Percentiles rank a stretch among this genome's conserved stretches.
Evolutionary conservation across 2,329 filamentous ascomycete species (phyloP).

Genomic region (Colletotrichum euphorbiae): DNA sequence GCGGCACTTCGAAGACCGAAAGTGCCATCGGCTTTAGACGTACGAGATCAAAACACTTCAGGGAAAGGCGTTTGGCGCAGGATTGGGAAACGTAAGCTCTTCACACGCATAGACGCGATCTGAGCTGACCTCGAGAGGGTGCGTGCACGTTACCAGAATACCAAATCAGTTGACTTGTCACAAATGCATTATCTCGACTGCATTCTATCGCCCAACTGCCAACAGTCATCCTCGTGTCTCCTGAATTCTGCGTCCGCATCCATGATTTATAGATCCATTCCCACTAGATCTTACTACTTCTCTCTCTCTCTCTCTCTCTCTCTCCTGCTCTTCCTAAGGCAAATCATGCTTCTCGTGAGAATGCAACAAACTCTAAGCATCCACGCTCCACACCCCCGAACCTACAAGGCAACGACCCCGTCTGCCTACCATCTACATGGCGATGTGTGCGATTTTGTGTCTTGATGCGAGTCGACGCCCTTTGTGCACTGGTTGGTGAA

Average conservation of each 20-base stretch:
- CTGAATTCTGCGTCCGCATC: slow-evolving; percentile 29
- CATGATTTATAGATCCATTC: slow-evolving; percentile 30
- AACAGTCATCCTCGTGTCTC: slow-evolving; percentile 29
- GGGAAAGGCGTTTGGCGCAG: slow-evolving; percentile 32
- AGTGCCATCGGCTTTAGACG: too few species aligned
- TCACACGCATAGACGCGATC: neutral
- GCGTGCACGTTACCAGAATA: slow-evolving; percentile 9
- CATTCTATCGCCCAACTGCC: slow-evolving; percentile 26
- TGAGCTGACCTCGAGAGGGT: neutral
- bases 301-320: neutral
- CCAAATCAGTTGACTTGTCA: slow-evolving; percentile 1
- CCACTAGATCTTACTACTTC: slow-evolving; percentile 23
- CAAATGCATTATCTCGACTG: slow-evolving; percentile 33
- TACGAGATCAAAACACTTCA: neutral
- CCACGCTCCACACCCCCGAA: neutral
- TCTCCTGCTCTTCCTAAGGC: neutral
- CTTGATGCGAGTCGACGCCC: slow-evolving; percentile 38
- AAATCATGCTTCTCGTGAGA: slow-evolving; percentile 28
- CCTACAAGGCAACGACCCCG: slow-evolving; percentile 9
- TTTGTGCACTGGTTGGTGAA: slow-evolving; percentile 36
- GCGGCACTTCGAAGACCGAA: neutral
- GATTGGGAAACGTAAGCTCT: slow-evolving; percentile 20
- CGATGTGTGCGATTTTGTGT: slow-evolving; percentile 36
- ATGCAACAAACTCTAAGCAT: slow-evolving; percentile 27
- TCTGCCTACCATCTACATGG: slow-evolving; percentile 32